phyloP scores from a whole-genome alignment of 164 flowering plant species.

The Vitis amurensis region DNA sequence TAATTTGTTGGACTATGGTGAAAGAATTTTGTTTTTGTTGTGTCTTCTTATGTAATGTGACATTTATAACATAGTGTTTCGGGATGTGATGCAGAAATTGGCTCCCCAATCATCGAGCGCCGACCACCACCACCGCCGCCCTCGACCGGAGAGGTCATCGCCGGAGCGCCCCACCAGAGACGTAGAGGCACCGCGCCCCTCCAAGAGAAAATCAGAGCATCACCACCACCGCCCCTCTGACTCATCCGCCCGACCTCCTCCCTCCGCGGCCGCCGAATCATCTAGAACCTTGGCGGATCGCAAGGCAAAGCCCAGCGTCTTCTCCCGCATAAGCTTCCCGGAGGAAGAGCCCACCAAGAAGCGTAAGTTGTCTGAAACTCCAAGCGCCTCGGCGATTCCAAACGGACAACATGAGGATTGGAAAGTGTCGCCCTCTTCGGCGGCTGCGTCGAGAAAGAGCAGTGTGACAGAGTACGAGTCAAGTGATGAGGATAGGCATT shows the following conservation, averaged over 20 bases:
- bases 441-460: slow-evolving; percentile 8
- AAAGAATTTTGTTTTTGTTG: background rate
- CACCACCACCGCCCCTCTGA: slow-evolving; percentile 31
- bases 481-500: slow-evolving; percentile 84
- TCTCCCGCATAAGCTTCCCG: slow-evolving; percentile 88
- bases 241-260: slow-evolving; percentile 15
- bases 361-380: slow-evolving; percentile 36
- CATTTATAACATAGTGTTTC: background rate
- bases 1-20: no score
- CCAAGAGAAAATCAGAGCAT: slow-evolving; percentile 36
- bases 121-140: slow-evolving; percentile 25
- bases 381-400: slow-evolving; percentile 18
- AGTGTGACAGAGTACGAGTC: slow-evolving; percentile 50
- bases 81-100: slow-evolving; percentile 24
- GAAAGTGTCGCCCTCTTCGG: slow-evolving; percentile 19
- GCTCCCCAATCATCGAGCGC: slow-evolving; percentile 16
- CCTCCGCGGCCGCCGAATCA: slow-evolving; percentile 13
- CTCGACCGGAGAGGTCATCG: slow-evolving; percentile 31
- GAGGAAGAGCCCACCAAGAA: slow-evolving; percentile 47
- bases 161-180: slow-evolving; percentile 29
- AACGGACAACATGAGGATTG: slow-evolving; percentile 52
- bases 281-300: slow-evolving; percentile 12
- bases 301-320: slow-evolving; percentile 72
- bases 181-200: slow-evolving; percentile 26
- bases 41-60: background rate